Percentiles rank a stretch among this genome's conserved stretches.
These are phyloP conservation scores for Inga oerstediana DNA, from an alignment of 306 rosid species.

Conservation along the genomic window DNA sequence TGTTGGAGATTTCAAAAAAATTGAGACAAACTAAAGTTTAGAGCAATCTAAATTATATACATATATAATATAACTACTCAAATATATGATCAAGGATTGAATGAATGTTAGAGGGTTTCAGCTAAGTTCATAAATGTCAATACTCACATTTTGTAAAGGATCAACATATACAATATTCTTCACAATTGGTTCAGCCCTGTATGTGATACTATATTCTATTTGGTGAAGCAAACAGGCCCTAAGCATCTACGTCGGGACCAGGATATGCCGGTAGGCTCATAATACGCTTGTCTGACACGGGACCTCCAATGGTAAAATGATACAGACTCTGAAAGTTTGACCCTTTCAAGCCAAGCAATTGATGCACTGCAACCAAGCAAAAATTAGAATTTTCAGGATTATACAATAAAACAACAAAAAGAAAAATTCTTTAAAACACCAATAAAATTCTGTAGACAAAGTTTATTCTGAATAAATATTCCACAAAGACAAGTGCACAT, in stretches of 20 bases:
- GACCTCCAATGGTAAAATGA: slow-evolving; percentile 94
- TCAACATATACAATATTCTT: not conserved
- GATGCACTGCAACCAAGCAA: slow-evolving; percentile 76
- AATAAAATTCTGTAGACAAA: not conserved
- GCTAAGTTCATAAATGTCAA: not conserved
- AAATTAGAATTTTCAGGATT: not conserved
- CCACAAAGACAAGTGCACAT: not conserved
- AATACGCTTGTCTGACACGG: slow-evolving; percentile 80
- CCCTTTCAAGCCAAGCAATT: slow-evolving; percentile 74
- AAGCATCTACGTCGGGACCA: slow-evolving; percentile 69
- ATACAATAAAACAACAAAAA: not conserved
- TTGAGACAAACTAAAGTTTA: not conserved
- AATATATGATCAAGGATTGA: not conserved
- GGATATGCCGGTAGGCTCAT: slow-evolving; percentile 99
- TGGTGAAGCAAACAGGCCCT: not conserved
- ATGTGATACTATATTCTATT: not conserved
- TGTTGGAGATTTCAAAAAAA: not conserved
- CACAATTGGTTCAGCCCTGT: not conserved
- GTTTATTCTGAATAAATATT: not conserved
- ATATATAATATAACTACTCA: not conserved
- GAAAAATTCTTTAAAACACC: not conserved
- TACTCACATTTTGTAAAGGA: not conserved
- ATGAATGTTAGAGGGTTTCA: not conserved
- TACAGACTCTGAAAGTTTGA: slow-evolving; percentile 84
- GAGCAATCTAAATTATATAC: not conserved